A percentile compares a stretch with the other conserved stretches of the same genome.
phyloP scores from a whole-genome alignment of 2,329 filamentous ascomycete species.

The Cytospora piceae region DNA sequence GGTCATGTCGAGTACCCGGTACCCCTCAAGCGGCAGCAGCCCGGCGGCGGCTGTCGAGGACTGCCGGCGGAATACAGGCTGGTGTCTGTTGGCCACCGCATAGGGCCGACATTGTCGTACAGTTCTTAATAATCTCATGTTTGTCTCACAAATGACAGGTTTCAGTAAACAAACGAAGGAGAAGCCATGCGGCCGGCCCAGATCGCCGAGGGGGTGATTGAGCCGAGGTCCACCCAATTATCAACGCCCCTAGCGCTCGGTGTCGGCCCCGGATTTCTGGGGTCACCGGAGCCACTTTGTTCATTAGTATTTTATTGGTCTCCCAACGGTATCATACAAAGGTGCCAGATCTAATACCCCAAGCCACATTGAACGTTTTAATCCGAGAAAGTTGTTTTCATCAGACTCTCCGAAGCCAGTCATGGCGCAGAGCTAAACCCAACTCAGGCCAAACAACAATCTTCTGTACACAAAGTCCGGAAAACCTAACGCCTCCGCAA shows the following conservation, averaged over 20 bases:
- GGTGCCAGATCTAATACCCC: too few species aligned
- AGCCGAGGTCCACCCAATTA: slow-evolving; percentile 17
- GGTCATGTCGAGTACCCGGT: slow-evolving; percentile 94
- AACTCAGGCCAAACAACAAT: too few species aligned
- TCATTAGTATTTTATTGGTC: too few species aligned
- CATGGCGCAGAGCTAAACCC: too few species aligned
- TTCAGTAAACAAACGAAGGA: not conserved
- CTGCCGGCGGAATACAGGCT: not conserved
- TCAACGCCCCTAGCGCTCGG: slow-evolving; percentile 1
- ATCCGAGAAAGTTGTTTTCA: too few species aligned
- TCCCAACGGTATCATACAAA: too few species aligned
- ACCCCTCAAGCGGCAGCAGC: slow-evolving; percentile 74
- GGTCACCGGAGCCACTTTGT: not conserved
- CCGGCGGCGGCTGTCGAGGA: slow-evolving; percentile 31
- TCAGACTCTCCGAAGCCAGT: too few species aligned
- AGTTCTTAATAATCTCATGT: slow-evolving; percentile 6
- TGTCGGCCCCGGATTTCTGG: slow-evolving; percentile 11
- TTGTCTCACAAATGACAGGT: not conserved
- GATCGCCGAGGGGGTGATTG: slow-evolving; percentile 8
- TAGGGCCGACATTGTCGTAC: slow-evolving; percentile 4
- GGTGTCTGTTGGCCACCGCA: not conserved
- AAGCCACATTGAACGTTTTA: too few species aligned
- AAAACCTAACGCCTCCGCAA: too few species aligned
- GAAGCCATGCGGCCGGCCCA: not conserved
- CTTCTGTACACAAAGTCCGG: too few species aligned